Percentiles rank a stretch among this genome's conserved stretches.
These are phyloP conservation scores for Gossypium trilobum DNA, from an alignment of 441 rosid genomes.

Conservation along the genomic window DNA sequence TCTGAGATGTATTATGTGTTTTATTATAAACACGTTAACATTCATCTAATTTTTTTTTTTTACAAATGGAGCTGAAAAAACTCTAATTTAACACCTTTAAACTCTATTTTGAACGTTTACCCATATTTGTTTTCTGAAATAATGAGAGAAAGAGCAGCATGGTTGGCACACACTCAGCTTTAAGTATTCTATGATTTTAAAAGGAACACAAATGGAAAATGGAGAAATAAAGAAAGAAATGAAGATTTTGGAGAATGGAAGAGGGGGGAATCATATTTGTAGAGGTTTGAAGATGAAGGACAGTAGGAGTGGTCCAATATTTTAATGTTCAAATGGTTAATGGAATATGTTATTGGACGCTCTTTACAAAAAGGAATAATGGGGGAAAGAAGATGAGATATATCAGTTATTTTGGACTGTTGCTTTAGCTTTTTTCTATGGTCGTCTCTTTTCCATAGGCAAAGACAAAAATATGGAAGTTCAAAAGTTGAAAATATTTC, in stretches of 20 bases:
- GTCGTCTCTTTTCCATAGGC: not conserved
- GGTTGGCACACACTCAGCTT: not conserved
- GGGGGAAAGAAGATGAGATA: not conserved
- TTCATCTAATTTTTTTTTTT: no score
- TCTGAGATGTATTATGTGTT: no score
- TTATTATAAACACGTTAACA: no score
- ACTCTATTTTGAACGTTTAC: no score
- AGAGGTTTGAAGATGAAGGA: not conserved
- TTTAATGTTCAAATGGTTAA: not conserved
- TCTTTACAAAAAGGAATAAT: not conserved
- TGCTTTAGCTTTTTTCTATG: not conserved
- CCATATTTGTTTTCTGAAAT: no score
- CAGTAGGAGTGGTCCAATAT: not conserved
- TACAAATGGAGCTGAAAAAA: no score
- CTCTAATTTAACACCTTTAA: no score
- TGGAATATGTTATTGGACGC: not conserved
- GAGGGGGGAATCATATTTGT: not conserved
- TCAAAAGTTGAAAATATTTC: conserved; percentile 3
- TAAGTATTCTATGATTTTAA: not conserved
- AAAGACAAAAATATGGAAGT: conserved; percentile 2
- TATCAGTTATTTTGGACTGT: conserved; percentile 10
- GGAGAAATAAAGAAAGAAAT: not conserved
- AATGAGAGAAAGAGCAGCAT: no score
- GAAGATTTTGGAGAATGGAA: not conserved
- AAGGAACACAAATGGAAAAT: not conserved